A percentile compares a stretch with the other conserved stretches of the same genome.
phyloP scores from a whole-genome alignment of 345 rosid species.

The Brassica incana region DNA sequence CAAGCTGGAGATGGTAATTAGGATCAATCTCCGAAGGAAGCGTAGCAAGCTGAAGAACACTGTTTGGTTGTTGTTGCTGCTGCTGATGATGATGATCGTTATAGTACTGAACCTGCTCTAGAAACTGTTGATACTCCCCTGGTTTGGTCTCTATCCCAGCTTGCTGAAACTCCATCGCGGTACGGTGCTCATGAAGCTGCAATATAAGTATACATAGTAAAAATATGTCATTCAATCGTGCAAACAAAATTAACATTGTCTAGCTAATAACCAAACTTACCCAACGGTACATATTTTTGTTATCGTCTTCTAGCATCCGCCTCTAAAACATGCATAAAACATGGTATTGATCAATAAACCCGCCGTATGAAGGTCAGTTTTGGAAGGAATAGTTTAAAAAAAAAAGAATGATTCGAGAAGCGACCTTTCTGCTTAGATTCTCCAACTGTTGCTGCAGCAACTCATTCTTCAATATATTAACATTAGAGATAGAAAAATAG shows the following conservation, averaged over 20 bases:
- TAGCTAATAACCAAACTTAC: slow-evolving; percentile 9
- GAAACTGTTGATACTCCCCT: slow-evolving; percentile 50
- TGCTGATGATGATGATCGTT: slow-evolving; percentile 37
- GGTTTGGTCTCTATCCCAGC: slow-evolving; percentile 54
- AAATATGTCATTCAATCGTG: background rate
- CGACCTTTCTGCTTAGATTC: slow-evolving; percentile 75
- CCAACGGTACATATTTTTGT: slow-evolving; percentile 59
- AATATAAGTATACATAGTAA: too few species aligned
- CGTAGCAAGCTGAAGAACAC: slow-evolving; percentile 70
- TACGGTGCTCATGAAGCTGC: slow-evolving; percentile 60
- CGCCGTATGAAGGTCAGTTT: background rate
- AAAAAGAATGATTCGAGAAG: slow-evolving; percentile 12
- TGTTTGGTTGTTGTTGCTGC: slow-evolving; percentile 43
- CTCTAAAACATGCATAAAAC: slow-evolving; percentile 41
- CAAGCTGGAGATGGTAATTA: slow-evolving; percentile 66
- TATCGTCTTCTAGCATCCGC: slow-evolving; percentile 70
- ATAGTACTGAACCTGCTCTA: slow-evolving; percentile 63
- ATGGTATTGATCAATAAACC: background rate
- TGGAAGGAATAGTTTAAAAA: background rate
- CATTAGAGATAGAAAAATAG: background rate
- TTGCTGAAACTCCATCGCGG: slow-evolving; percentile 58
- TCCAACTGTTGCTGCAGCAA: slow-evolving; percentile 77
- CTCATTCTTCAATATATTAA: slow-evolving; percentile 55
- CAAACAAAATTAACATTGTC: background rate
- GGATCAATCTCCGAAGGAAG: slow-evolving; percentile 50